These are phyloP conservation scores for Saccharomyces hybrid DNA, from an alignment of 1,139 yeast species.

Conservation along the genomic window DNA sequence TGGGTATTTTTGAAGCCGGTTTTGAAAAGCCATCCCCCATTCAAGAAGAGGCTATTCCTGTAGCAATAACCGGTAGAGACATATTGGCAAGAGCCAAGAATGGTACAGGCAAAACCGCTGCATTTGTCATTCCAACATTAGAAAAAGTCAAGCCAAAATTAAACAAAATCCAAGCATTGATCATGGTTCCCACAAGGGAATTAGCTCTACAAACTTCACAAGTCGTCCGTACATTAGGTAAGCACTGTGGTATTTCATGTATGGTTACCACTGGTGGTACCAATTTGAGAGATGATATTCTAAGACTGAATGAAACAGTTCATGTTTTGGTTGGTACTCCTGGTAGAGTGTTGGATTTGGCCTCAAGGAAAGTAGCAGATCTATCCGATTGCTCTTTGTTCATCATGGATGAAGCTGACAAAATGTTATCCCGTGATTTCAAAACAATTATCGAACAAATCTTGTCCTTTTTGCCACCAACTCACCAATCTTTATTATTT, in stretches of 20 bases:
- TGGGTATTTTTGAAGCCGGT: conserved; percentile 99
- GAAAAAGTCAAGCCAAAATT: conserved; percentile 79
- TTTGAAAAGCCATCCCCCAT: conserved; percentile 97
- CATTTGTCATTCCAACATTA: conserved; percentile 82
- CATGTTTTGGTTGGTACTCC: conserved; percentile 92
- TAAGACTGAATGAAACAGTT: conserved; percentile 87
- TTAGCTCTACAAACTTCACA: conserved; percentile 96
- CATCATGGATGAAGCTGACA: conserved; percentile 99
- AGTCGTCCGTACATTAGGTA: conserved; percentile 94
- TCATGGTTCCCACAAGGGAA: conserved; percentile 90
- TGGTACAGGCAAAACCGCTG: conserved; percentile 98
- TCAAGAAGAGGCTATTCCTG: conserved; percentile 96
- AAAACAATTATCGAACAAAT: conserved; percentile 84
- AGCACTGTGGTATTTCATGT: conserved; percentile 84
- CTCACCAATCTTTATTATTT: conserved; percentile 80
- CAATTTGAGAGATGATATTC: conserved; percentile 82
- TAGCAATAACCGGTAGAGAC: conserved; percentile 92
- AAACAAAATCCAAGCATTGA: conserved; percentile 80
- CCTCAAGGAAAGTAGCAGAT: conserved; percentile 81
- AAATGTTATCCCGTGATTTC: conserved; percentile 88
- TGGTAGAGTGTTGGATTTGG: conserved; percentile 93
- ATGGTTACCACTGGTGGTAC: conserved; percentile 99
- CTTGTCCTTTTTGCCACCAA: conserved; percentile 67
- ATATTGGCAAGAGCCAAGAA: conserved; percentile 96
- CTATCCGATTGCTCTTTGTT: conserved; percentile 81